These are phyloP conservation scores for Salix udensis DNA, from an alignment of 345 rosid species.

Conservation along the genomic window DNA sequence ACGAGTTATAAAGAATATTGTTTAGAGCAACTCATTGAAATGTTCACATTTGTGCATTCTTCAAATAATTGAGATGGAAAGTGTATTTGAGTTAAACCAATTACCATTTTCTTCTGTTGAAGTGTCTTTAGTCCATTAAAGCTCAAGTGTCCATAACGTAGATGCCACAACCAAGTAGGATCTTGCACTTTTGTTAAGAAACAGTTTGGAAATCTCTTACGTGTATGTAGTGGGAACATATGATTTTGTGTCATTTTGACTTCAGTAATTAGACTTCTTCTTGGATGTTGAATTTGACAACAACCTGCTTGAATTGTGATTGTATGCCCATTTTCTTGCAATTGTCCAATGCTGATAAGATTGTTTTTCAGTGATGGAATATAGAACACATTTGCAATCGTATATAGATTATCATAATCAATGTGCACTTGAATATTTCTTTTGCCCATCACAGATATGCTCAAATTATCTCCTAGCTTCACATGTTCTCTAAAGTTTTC, in stretches of 20 bases:
- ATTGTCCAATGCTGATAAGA: no score
- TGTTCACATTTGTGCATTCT: no score
- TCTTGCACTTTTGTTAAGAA: background rate
- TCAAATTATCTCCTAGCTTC: no score
- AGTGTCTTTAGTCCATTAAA: background rate
- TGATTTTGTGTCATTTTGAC: background rate
- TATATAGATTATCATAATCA: no score
- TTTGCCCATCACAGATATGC: no score
- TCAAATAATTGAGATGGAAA: no score
- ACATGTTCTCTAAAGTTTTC: no score
- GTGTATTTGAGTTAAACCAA: background rate
- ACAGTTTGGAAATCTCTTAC: background rate
- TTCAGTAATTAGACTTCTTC: background rate
- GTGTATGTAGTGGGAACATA: background rate
- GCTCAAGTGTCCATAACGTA: background rate
- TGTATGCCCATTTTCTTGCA: background rate
- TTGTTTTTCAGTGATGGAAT: no score
- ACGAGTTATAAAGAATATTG: no score
- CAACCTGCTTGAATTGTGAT: background rate
- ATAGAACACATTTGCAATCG: no score
- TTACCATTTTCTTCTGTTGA: background rate
- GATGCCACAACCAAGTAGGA: background rate
- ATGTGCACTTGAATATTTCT: no score
- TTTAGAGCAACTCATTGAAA: no score
- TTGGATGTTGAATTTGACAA: background rate